Evolutionary conservation across 2,329 filamentous ascomycete species (phyloP).

Genomic region (Sclerotinia nivalis): DNA sequence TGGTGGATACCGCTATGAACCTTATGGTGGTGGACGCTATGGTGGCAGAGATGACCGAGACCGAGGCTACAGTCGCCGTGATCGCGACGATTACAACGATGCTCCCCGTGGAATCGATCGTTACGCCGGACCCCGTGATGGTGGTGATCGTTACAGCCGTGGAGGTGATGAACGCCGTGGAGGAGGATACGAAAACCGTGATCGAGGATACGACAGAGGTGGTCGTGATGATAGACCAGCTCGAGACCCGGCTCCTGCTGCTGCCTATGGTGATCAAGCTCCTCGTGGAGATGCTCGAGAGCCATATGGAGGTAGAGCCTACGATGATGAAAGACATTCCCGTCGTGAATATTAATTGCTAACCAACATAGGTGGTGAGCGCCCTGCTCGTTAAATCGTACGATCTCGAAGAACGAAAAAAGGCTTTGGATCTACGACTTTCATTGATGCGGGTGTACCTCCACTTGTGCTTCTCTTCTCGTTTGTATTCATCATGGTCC

Average conservation of each 20-base stretch:
- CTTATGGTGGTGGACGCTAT: constrained; percentile 34
- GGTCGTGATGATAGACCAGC: constrained; percentile 53
- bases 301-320: constrained; percentile 47
- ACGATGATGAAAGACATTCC: constrained; percentile 41
- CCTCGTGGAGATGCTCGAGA: constrained; percentile 48
- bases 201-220: constrained; percentile 45
- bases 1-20: constrained; percentile 34
- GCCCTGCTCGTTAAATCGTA: constrained; percentile 43
- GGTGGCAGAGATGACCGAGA: constrained; percentile 49
- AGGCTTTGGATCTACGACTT: constrained; percentile 42
- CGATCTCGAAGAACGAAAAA: constrained; percentile 40
- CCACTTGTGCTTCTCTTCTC: constrained; percentile 39
- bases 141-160: constrained; percentile 35
- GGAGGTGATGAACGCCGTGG: constrained; percentile 48
- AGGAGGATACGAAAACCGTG: constrained; percentile 48
- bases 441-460: constrained; percentile 43
- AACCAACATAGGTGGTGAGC: constrained; percentile 42
- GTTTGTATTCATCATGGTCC: constrained; percentile 41
- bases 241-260: constrained; percentile 45
- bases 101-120: constrained; percentile 43
- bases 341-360: constrained; percentile 43
- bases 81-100: constrained; percentile 42
- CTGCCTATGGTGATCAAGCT: constrained; percentile 47
- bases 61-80: constrained; percentile 45
- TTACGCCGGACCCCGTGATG: constrained; percentile 32